Evolutionary conservation across 805 yeast genomes (phyloP).

Genomic region (Candida vartiovaarae): DNA sequence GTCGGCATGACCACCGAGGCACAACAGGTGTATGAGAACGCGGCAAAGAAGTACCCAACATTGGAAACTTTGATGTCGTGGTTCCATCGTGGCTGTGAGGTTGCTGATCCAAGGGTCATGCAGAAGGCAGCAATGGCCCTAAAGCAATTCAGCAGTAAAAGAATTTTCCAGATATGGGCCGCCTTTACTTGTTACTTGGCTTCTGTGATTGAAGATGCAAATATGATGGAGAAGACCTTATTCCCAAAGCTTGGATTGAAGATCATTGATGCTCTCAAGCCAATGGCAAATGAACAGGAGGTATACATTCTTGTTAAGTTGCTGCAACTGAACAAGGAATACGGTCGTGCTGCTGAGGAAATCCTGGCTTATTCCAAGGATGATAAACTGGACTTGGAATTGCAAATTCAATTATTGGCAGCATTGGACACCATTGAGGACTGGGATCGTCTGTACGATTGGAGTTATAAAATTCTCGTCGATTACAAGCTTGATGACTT

Average conservation of each 20-base stretch:
- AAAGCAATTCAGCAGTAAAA: conserved; percentile 29
- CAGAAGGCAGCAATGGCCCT: conserved; percentile 47
- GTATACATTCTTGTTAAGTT: conserved; percentile 50
- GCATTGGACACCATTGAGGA: conserved; percentile 34
- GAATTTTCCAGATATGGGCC: conserved; percentile 43
- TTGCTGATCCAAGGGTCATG: conserved; percentile 41
- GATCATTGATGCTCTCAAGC: conserved; percentile 43
- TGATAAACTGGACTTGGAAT: conserved; percentile 48
- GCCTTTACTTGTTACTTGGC: conserved; percentile 46
- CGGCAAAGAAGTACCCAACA: conserved; percentile 50
- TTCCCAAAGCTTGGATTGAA: conserved; percentile 57
- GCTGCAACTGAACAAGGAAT: conserved; percentile 29
- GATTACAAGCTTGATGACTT: conserved; percentile 61
- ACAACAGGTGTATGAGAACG: conserved; percentile 46
- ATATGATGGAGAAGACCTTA: conserved; percentile 40
- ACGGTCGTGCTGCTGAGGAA: conserved; percentile 24
- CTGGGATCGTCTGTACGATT: conserved; percentile 38
- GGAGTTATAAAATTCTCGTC: conserved; percentile 36
- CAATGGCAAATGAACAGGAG: conserved; percentile 58
- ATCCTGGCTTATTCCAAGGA: conserved; percentile 27
- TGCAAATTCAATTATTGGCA: conserved; percentile 47
- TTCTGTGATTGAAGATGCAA: conserved; percentile 26
- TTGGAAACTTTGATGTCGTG: conserved; percentile 43
- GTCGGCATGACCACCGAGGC: conserved; percentile 35
- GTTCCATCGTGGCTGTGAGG: conserved; percentile 46